Evolutionary conservation across 139 green algal species (phyloP).

Genomic region (Klebsormidium nitens): DNA sequence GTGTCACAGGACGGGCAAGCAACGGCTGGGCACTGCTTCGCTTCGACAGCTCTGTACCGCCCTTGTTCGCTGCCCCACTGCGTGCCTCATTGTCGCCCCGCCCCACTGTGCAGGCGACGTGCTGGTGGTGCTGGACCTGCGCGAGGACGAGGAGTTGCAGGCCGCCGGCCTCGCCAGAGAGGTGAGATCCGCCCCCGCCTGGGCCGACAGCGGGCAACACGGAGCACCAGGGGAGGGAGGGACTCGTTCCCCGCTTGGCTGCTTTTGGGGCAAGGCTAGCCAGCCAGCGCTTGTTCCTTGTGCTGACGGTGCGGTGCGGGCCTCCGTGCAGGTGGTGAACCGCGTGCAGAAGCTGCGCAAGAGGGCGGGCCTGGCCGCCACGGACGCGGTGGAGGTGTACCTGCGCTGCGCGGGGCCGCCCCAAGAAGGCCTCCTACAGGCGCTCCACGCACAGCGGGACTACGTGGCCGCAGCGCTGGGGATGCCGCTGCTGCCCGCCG

Average conservation of each 20-base stretch:
- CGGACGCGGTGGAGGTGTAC: constrained; percentile 36
- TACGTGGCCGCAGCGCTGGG: constrained; percentile 31
- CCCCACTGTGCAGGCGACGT: constrained; percentile 54
- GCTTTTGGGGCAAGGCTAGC: too few species aligned
- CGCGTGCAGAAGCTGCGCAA: constrained; percentile 94
- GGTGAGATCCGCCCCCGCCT: too few species aligned
- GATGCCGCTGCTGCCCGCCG: neutral
- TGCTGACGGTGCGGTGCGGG: neutral
- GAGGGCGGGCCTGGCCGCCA: constrained; percentile 55
- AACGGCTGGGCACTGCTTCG: too few species aligned
- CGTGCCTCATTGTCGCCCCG: constrained; percentile 11
- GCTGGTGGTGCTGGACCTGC: constrained; percentile 88
- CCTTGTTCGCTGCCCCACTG: neutral
- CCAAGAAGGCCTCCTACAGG: neutral
- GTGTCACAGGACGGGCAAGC: too few species aligned
- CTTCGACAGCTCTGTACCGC: too few species aligned
- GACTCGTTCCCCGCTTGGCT: too few species aligned
- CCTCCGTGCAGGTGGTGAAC: constrained; percentile 62
- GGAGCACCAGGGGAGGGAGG: too few species aligned
- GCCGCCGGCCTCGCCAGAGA: constrained; percentile 75
- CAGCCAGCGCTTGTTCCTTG: neutral
- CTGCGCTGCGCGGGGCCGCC: neutral
- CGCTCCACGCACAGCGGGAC: neutral
- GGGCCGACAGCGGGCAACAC: too few species aligned
- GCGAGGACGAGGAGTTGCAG: constrained; percentile 53